Base-by-base conservation (phyloP, 805 yeast genomes). In the Metschnikowia cubensis region DNA sequence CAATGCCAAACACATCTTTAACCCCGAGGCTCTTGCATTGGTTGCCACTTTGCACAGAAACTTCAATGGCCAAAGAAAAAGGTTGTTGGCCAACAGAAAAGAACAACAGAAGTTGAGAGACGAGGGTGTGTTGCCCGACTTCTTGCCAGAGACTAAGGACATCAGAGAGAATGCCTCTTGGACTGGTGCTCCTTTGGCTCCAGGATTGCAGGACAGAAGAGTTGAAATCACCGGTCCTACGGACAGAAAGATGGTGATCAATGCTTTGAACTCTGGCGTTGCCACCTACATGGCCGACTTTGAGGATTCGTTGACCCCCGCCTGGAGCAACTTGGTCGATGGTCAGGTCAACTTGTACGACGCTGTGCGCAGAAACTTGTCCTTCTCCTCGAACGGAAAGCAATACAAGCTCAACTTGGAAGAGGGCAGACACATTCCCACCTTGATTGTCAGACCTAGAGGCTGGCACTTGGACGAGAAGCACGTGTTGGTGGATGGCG, bases 141-240 rank as follows among this genome's bases (percentile, higher is more conserved):
- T 84, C 65, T 71, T 84, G 50, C 79, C 80, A 25, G 91, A 84
- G 64, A 86, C 91, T n/a, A 76, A 70, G 49, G 69, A 74, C 64
- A 84, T 87, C 60, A 79, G 94, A 70, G 76, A 82, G 41, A 87
- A 87, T 60, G 79, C 85, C 22, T 80, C 81, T 35, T 87, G 94
- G 94, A 80, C 77, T 56, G 91, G 94, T 57, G 82, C 84, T 18
- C 76, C 85, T 35, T 75, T 83, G 46, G 90, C 88, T 36, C 84
- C 84, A 37, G 89, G 90, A 45, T 71, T 87, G 59, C 79, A 79
- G 52, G 86, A 84, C 65, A 80, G 95, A 71, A 79, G 89, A 64
- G 83, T 82, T 40, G 94, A 87, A 68, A 87, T 87, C 67, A 87
- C 95, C 21, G 95, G 95, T 45, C 95, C 95, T 18, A 87, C 91